These are phyloP conservation scores for Halteria grandinella DNA, from an alignment of 73 alveolate genomes.

Conservation along the genomic window DNA sequence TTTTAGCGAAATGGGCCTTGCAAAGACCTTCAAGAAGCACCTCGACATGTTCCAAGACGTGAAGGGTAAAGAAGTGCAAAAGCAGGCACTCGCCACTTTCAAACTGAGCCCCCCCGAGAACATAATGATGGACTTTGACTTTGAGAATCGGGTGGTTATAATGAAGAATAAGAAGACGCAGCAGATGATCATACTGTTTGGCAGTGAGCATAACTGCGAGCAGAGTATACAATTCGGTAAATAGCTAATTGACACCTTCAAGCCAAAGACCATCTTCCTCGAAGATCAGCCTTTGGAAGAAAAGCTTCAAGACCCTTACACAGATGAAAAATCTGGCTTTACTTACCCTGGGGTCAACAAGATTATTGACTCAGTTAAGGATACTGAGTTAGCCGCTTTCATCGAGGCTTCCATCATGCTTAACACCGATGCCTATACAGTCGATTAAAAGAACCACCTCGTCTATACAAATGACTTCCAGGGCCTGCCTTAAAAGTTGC, in stretches of 20 bases:
- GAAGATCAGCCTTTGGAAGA: constrained; percentile 18
- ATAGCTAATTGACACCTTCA: constrained; percentile 29
- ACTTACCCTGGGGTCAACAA: constrained; percentile 16
- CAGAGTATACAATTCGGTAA: constrained; percentile 17
- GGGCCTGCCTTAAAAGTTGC: not conserved
- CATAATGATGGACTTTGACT: constrained; percentile 10
- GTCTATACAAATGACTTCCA: not conserved
- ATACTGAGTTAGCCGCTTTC: not conserved
- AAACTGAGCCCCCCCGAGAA: constrained; percentile 1
- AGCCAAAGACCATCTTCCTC: constrained; percentile 24
- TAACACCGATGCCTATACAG: not conserved
- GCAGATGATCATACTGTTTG: constrained; percentile 25
- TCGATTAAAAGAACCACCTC: not conserved
- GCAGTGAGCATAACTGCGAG: constrained; percentile 25
- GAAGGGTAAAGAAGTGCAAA: not conserved
- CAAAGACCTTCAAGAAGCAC: not conserved
- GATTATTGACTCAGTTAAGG: not conserved
- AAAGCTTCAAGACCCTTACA: not conserved
- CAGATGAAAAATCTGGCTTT: not conserved
- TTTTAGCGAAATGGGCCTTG: not conserved
- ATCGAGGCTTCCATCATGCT: not conserved
- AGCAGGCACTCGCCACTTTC: constrained; percentile 1
- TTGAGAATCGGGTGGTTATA: constrained; percentile 34
- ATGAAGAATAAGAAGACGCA: constrained; percentile 28
- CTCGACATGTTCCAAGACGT: constrained; percentile 5